A percentile compares a stretch with the other conserved stretches of the same genome.
These are phyloP conservation scores for Kodamaea neixiangensis DNA, from an alignment of 805 yeast genomes.

Conservation along the genomic window DNA sequence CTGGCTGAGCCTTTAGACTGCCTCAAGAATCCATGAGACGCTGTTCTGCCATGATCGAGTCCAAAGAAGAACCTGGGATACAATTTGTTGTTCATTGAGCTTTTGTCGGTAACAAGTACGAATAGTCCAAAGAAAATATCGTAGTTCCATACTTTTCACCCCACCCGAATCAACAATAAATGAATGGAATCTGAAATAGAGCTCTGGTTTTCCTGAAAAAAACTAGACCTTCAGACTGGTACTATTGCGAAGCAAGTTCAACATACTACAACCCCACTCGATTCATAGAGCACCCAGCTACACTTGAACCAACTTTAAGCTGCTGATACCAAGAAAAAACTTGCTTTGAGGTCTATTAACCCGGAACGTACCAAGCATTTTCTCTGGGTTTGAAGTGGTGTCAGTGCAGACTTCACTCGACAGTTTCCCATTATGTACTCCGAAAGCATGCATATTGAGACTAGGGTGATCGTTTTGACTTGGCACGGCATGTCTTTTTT, in stretches of 20 bases:
- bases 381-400: background rate
- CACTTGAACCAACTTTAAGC: background rate
- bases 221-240: background rate
- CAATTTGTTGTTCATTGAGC: background rate
- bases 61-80: background rate
- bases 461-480: background rate
- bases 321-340: background rate
- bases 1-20: too few species aligned
- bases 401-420: background rate
- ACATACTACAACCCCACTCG: background rate
- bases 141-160: background rate
- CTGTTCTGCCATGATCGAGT: background rate
- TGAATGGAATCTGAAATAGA: too few species aligned
- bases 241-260: background rate
- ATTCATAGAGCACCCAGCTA: too few species aligned
- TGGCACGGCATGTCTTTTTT: constrained; percentile 4
- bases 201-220: background rate
- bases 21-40: too few species aligned
- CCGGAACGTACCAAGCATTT: constrained; percentile 2
- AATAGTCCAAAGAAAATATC: background rate
- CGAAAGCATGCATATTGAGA: background rate
- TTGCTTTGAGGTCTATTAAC: background rate
- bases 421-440: background rate
- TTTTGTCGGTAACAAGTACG: background rate
- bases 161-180: background rate